Base-by-base conservation (phyloP, 2,329 filamentous ascomycete species). In the Scedosporium boydii region DNA sequence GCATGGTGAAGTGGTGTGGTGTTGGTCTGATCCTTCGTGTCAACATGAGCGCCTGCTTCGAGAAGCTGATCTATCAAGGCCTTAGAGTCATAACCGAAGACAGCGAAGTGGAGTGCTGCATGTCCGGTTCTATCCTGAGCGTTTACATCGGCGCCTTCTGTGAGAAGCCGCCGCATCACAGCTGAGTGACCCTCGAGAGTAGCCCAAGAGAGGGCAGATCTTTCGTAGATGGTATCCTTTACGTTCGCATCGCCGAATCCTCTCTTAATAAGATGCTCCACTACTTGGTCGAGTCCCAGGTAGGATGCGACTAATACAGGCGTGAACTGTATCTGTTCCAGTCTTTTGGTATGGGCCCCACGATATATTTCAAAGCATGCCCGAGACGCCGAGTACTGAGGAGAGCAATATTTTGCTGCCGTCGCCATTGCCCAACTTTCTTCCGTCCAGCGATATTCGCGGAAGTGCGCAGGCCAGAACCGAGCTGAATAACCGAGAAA, bases 401-500 rank as follows among this genome's bases (percentile, higher is more conserved):
- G 4, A 1, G 12, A 21, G 42, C 58, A 60, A 10, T 27, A 26
- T 12, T 3, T 14, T 21, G 1, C 21, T 18, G 44, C 21, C 26
- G 5, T 18, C 23, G 6, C 4, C 4, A 55, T 5, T 9, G 12
- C 42, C 26, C 12, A 14, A 2, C 14, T 14, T 14, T 29, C 14
- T 29, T 7, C 48, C 23, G 7, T 16, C n/a, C 51, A 55, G 51
- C 21, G 12, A 2, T 10, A 10, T 18, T 42, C n/a, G 21, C 61
- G 63, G 55, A 65, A 59, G 53, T 67, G 64, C 26, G 6, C 29
- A 6, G 65, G 34, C 65, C 64, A 67, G 38, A 64, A 38, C 6
- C 42, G 58, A 1, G 64, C 62, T 16, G 65, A 63, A 56, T 67
- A 67, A 16, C 60, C 57, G 10, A 66, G 63, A n/a, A 67, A 66